Base-by-base conservation (phyloP, 805 yeast genomes). In the Isabelozyma gotoi region DNA sequence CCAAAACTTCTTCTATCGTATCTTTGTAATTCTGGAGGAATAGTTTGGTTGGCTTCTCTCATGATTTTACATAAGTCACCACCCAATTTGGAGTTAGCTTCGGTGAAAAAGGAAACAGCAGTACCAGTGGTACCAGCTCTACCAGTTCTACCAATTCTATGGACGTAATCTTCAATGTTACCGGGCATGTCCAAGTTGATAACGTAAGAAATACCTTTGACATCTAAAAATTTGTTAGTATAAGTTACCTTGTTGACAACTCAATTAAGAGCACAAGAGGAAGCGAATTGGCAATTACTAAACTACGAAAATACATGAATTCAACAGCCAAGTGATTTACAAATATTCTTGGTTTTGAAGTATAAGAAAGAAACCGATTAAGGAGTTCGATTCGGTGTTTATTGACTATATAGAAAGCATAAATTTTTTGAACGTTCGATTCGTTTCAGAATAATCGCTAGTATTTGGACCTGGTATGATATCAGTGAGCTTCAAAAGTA, bases 61-160 rank as follows among this genome's bases (percentile, higher is more conserved):
- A 94, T 78, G 60, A 94, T 91, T 59, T 86, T 84, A 59, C 92
- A 80, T 63, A 94, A 79, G 60, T 89, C 94, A 59, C 88, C 86
- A 56, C 98, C 97, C 70, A 90, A 80, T 73, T 85, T 82, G 57
- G 88, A 75, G 77, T 90, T 88, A 53, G 77, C 91, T 52, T 82
- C 86, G 46, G 97, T 89, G 80, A 94, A 94, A 68, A 92, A 82
- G 7, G 98, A 88, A 53, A 90, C 81, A 43, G 99, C 97, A 49
- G 94, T 91, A 80, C 99, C 99, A 50, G 78, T 77, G 50, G 90
- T 84, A 68, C 98, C 98, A 55, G 97, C 99, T 81, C 99, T 89
- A 68, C 99, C 99, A 52, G 99, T 91, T 82, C 97, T 91, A 71
- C 99, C 99, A 63, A 92, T 94, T 76, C 99, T 84, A 71, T 92